Evolutionary conservation across 768 basidiomycete genomes (phyloP), one percentile per base, ranked within the genome.

Genomic region (Ephemerocybe angulata): DNA sequence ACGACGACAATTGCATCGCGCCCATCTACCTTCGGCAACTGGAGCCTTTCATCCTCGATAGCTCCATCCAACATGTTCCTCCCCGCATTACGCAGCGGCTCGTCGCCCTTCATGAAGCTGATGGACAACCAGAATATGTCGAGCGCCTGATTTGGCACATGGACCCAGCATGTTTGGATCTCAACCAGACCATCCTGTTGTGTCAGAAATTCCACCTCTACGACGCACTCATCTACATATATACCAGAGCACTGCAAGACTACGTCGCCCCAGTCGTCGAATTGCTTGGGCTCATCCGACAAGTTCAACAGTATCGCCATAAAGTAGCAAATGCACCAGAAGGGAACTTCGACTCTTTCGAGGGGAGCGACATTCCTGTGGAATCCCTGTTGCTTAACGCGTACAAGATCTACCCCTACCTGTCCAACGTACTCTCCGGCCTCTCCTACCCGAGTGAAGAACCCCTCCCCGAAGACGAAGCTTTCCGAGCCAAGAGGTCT

Each of bases 61-160:
- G 84, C 44, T 74, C 77, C n/a, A 80, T 98, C 25, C 81, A 76
- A 6, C 75, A 81, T 43, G 81, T 95, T 3, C 94, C 97, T 12
- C 93, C 96, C 8, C 83, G 86, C 31, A 86, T 99, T 55, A 89
- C 91, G 4, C 93, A 99, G 67, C 79, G 83, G 52, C 73, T 99
- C 24, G 80, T 98, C 48, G 80, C 82, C 1, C 71, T 90, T 40
- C 90, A 97, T 62, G 89, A 87, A 43, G 82, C 84, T 29, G 78
- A 84, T 41, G 76, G 75, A 12, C 81, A 85, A 31, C 84, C 87
- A 7, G 88, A 90, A 47, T 76, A 84, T 3, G 90, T 88, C 1
- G 95, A 99, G 68, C 82, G 84, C 28, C 76, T 98, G 54, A 96
- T 99, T 52, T 98, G 94, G 93, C 92, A 96, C 65, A 92, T 98